Evolutionary conservation across 2,329 filamentous ascomycete species (phyloP).

Genomic region (Emergomyces pasteurianus): DNA sequence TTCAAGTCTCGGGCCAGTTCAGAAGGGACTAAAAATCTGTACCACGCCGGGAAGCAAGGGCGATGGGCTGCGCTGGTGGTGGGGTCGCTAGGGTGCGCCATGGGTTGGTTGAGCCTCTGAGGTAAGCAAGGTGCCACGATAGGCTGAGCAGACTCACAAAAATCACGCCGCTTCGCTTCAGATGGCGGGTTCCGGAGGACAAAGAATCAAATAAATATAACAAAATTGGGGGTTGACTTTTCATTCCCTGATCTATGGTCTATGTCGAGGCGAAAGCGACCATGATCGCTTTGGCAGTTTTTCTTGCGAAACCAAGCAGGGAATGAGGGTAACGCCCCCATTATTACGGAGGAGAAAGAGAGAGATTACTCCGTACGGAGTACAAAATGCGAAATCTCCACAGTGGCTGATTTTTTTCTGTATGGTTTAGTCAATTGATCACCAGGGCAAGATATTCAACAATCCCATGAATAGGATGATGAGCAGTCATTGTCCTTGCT

Average conservation of each 20-base stretch:
- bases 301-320: neutral
- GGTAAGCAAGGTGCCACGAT: neutral
- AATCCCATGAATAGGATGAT: neutral
- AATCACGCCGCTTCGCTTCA: neutral
- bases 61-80: neutral
- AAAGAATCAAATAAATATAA: neutral
- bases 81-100: neutral
- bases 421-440: neutral
- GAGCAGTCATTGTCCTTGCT: neutral
- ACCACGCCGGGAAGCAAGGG: conserved; percentile 2
- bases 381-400: neutral
- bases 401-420: neutral
- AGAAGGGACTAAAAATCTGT: conserved; percentile 1
- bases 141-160: neutral
- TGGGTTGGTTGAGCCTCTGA: too few species aligned
- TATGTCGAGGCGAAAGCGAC: neutral
- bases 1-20: conserved; percentile 1
- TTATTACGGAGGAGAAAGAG: neutral
- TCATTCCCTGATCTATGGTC: neutral
- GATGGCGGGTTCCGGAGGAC: neutral
- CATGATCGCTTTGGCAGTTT: neutral
- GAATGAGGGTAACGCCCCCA: neutral
- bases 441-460: neutral
- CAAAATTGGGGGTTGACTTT: too few species aligned
- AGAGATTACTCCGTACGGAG: neutral